Conservation (phyloP, 371 early-diverging fungal species). For the Cokeromyces recurvatus region DNA sequence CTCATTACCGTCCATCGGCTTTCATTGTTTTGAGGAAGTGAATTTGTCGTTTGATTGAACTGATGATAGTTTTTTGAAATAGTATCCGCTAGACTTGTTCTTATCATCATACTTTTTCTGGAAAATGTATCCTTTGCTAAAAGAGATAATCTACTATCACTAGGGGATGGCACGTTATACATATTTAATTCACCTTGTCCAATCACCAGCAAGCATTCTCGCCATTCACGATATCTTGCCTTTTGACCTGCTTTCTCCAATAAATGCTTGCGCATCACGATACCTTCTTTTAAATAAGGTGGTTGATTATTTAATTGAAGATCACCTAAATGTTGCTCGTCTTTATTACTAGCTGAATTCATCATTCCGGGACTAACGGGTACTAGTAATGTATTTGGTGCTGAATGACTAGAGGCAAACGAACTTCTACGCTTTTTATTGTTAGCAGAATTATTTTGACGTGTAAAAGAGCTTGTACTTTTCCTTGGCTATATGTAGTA, state of each 20-base stretch:
- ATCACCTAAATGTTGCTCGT: no score
- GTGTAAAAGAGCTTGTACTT: constrained; percentile 21
- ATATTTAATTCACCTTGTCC: constrained; percentile 74
- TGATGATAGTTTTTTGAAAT: no score
- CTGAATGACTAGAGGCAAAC: constrained; percentile 12
- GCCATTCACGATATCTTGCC: constrained; percentile 86
- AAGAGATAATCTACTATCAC: no score
- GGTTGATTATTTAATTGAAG: constrained; percentile 12
- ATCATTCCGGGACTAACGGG: no score
- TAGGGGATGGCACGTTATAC: no score
- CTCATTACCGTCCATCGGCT: no score
- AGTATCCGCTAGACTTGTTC: no score
- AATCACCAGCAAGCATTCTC: constrained; percentile 68
- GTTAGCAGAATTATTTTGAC: not conserved
- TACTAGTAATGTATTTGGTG: constrained; percentile 7
- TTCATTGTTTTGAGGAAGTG: no score
- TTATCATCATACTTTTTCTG: no score
- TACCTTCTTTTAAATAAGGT: constrained; percentile 67
- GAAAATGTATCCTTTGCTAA: no score
- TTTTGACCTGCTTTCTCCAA: constrained; percentile 72
- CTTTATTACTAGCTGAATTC: no score
- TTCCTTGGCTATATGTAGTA: constrained; percentile 26
- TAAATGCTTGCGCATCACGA: constrained; percentile 83
- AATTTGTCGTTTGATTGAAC: no score
- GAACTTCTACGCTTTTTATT: constrained; percentile 20